Conservation (phyloP, 805 yeast species). For the Sungouiozyma intestinalis region DNA sequence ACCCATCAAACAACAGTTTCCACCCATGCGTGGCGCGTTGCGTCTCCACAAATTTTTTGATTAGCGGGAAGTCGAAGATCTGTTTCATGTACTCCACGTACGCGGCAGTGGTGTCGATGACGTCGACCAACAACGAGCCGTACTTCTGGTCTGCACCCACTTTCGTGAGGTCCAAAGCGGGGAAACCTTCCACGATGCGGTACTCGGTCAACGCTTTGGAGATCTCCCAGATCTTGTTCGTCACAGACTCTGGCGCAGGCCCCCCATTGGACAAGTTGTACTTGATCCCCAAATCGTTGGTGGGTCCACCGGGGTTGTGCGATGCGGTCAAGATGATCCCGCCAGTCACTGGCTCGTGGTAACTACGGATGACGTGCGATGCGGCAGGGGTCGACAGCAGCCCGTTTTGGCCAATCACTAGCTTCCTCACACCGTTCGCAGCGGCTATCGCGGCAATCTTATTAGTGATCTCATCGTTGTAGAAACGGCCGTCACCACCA, state of each 20-base stretch:
- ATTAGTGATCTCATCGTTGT: slow-evolving; percentile 72
- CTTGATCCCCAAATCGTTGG: slow-evolving; percentile 87
- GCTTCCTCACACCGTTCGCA: slow-evolving; percentile 79
- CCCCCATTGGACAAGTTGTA: slow-evolving; percentile 94
- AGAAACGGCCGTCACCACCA: slow-evolving; percentile 96
- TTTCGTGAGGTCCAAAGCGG: slow-evolving; percentile 49
- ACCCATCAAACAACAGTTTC: slow-evolving; percentile 74
- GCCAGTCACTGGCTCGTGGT: slow-evolving; percentile 58
- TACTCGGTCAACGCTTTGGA: slow-evolving; percentile 51
- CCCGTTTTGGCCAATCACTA: slow-evolving; percentile 82
- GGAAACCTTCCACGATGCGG: slow-evolving; percentile 48
- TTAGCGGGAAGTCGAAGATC: slow-evolving; percentile 80
- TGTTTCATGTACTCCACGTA: slow-evolving; percentile 71
- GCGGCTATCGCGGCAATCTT: slow-evolving; percentile 75
- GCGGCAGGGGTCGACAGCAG: slow-evolving; percentile 93
- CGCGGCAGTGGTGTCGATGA: slow-evolving; percentile 71
- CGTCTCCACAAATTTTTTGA: slow-evolving; percentile 54
- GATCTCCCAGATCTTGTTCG: slow-evolving; percentile 71
- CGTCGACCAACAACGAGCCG: slow-evolving; percentile 63
- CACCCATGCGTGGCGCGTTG: slow-evolving; percentile 44
- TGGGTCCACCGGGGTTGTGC: slow-evolving; percentile 96
- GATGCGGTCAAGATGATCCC: slow-evolving; percentile 95
- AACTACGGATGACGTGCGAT: slow-evolving; percentile 78
- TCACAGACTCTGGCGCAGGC: slow-evolving; percentile 94
- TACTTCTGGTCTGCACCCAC: slow-evolving; percentile 40